Evolutionary conservation across 2,329 filamentous ascomycete species (phyloP).

Genomic region (Colletotrichum melonis): DNA sequence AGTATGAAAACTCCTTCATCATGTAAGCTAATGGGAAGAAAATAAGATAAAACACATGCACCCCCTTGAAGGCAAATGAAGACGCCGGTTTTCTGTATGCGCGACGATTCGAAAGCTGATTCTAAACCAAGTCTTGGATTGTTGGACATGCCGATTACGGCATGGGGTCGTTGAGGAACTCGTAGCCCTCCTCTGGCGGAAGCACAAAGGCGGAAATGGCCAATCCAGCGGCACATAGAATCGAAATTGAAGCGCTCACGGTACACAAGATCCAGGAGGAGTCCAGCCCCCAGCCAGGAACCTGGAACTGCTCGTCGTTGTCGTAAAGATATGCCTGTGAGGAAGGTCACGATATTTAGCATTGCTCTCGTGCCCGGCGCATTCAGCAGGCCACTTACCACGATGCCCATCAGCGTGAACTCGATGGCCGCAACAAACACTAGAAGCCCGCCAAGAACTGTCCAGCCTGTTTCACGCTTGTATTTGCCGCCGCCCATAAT

Average conservation of each 20-base stretch:
- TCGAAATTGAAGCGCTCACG: conserved; percentile 63
- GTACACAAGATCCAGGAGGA: conserved; percentile 80
- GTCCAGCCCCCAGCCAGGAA: conserved; percentile 83
- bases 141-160: not conserved
- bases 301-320: conserved; percentile 83
- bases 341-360: not conserved
- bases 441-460: conserved; percentile 75
- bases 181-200: conserved; percentile 87
- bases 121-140: not conserved
- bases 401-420: conserved; percentile 81
- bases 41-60: not conserved
- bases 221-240: conserved; percentile 68
- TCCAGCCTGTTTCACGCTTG: conserved; percentile 86
- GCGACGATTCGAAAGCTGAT: not conserved
- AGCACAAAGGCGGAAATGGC: conserved; percentile 75
- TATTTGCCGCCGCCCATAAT: conserved; percentile 83
- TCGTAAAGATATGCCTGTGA: conserved; percentile 83
- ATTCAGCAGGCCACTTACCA: conserved; percentile 68
- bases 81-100: conserved; percentile 20
- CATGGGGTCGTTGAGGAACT: conserved; percentile 67
- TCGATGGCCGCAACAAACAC: conserved; percentile 75
- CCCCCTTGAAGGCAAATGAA: not conserved
- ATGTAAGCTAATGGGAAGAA: not conserved
- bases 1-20: not conserved
- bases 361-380: conserved; percentile 8